Evolutionary conservation across 768 basidiomycete genomes (phyloP), one percentile per base, ranked within the genome.

Genomic region (Pleurotus tuber-regium): DNA sequence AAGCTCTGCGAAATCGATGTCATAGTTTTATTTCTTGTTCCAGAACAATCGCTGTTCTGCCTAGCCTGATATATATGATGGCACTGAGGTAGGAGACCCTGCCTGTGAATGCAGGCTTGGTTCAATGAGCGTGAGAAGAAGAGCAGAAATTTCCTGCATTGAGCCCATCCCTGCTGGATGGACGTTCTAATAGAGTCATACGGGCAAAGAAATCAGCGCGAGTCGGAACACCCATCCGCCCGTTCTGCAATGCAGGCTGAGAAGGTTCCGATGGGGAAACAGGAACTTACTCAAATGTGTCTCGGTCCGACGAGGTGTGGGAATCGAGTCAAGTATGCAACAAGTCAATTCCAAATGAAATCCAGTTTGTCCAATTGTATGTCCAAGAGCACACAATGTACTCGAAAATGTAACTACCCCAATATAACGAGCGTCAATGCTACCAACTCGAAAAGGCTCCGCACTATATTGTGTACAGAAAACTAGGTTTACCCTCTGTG

Each of bases 391-490:
- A n/a, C n/a, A n/a, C n/a, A n/a, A n/a, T n/a, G n/a, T n/a, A n/a
- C n/a, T n/a, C n/a, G n/a, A n/a, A n/a, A n/a, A n/a, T n/a, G n/a
- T n/a, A n/a, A n/a, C n/a, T n/a, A n/a, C n/a, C n/a, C n/a, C n/a
- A n/a, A n/a, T n/a, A n/a, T n/a, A n/a, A n/a, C n/a, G n/a, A n/a
- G n/a, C n/a, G n/a, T n/a, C n/a, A n/a, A n/a, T n/a, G n/a, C n/a
- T n/a, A n/a, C n/a, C n/a, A n/a, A n/a, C n/a, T n/a, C n/a, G n/a
- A n/a, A n/a, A n/a, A n/a, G n/a, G n/a, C n/a, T n/a, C n/a, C n/a
- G n/a, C n/a, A n/a, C 19, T 35, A 65, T 16, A 77, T 54, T 8
- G 75, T 76, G 54, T 76, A 77, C 50, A 71, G 44, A 54, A 79
- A 74, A 7, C 67, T 68, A n/a, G 52, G 48, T 47, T 64, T 65